Conservation (phyloP, 139 green algal species). For the Gonium pectorale region DNA sequence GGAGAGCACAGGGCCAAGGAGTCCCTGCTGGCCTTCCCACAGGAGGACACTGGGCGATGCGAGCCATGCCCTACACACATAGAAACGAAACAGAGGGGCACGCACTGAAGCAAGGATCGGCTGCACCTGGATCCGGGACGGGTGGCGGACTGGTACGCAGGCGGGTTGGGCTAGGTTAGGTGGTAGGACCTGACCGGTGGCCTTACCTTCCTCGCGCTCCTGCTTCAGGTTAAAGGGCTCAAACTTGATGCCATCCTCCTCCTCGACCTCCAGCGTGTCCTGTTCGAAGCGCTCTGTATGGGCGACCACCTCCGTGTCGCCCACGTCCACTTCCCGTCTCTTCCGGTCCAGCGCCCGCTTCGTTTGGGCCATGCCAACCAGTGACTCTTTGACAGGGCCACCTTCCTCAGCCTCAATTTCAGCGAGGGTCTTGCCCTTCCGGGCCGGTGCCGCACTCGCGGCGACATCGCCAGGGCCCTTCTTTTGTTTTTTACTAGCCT, state of each 20-base stretch:
- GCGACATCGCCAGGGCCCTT: conserved; percentile 13
- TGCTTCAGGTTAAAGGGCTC: conserved; percentile 84
- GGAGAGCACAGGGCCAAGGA: too few species aligned
- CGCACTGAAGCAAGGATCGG: too few species aligned
- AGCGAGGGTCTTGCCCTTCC: conserved; percentile 71
- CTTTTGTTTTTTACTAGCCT: conserved; percentile 44
- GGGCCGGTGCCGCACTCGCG: background rate
- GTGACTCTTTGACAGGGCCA: conserved; percentile 74
- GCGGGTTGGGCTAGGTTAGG: too few species aligned
- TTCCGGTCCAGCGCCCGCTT: conserved; percentile 70
- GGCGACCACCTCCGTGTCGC: conserved; percentile 41
- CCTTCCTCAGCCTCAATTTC: conserved; percentile 76
- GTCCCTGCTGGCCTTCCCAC: too few species aligned
- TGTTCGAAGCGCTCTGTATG: conserved; percentile 51
- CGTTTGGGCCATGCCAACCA: conserved; percentile 74
- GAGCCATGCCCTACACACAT: too few species aligned
- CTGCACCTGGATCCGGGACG: too few species aligned
- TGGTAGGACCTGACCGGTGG: too few species aligned
- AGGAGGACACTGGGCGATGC: too few species aligned
- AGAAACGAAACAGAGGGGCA: too few species aligned
- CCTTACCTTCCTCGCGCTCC: conserved; percentile 75
- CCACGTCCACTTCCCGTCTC: conserved; percentile 31
- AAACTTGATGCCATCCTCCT: conserved; percentile 75
- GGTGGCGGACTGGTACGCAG: too few species aligned
- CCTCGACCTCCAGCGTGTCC: conserved; percentile 50